Evolutionary conservation across 768 basidiomycete genomes (phyloP).

Genomic region (Tephrocybe sp.): DNA sequence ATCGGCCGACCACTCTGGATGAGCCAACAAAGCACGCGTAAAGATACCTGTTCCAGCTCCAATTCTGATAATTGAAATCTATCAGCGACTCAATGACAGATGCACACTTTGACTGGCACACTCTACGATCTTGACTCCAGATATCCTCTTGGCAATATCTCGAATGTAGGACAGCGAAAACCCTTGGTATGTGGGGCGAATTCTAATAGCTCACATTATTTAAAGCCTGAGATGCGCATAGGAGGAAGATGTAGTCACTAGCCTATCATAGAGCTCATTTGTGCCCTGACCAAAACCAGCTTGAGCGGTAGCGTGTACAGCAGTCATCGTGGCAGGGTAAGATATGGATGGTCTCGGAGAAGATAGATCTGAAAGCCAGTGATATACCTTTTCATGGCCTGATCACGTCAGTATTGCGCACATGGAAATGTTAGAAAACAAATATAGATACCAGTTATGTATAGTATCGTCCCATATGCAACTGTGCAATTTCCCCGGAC

Average conservation of each 20-base stretch:
- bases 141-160: conserved; percentile 33
- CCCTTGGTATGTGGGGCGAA: conserved; percentile 80
- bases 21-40: conserved; percentile 74
- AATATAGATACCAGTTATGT: too few species aligned
- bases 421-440: too few species aligned
- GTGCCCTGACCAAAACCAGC: conserved; percentile 78
- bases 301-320: conserved; percentile 67
- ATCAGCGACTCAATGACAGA: not conserved
- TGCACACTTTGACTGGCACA: conserved; percentile 30
- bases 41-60: conserved; percentile 90
- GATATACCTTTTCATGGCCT: too few species aligned
- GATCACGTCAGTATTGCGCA: too few species aligned
- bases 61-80: conserved; percentile 40
- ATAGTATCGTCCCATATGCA: too few species aligned
- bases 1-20: conserved; percentile 50
- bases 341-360: not conserved
- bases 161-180: conserved; percentile 63
- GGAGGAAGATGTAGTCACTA: not conserved
- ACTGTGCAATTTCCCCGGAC: too few species aligned
- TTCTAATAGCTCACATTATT: conserved; percentile 38
- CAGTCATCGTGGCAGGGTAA: conserved; percentile 31
- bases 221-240: conserved; percentile 2
- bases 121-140: conserved; percentile 68
- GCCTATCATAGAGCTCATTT: conserved; percentile 82
- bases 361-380: too few species aligned